These are phyloP conservation scores for Cucurbita maxima DNA, from an alignment of 306 rosid species.

Conservation along the genomic window DNA sequence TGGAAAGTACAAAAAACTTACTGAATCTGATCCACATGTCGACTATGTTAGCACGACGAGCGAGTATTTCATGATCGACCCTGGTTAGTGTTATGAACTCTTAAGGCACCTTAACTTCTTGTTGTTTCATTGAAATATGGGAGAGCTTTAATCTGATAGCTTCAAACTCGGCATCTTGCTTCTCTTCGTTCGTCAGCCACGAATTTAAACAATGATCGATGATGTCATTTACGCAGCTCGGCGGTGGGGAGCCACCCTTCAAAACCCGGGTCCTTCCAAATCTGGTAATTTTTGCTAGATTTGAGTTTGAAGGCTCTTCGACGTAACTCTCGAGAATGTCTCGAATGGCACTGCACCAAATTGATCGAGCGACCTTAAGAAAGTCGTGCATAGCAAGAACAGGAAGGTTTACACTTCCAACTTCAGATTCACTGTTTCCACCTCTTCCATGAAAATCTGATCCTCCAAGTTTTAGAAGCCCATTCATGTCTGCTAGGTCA, in stretches of 20 bases:
- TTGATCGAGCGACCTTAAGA: constrained; percentile 65
- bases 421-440: constrained; percentile 57
- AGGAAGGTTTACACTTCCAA: constrained; percentile 92
- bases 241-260: constrained; percentile 35
- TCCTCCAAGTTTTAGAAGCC: constrained; percentile 86
- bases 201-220: constrained; percentile 55
- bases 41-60: background rate
- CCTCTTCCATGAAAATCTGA: constrained; percentile 90
- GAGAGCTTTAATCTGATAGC: constrained; percentile 56
- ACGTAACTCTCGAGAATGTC: constrained; percentile 46
- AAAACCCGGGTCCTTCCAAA: constrained; percentile 38
- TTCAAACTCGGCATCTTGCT: constrained; percentile 54
- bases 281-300: constrained; percentile 42
- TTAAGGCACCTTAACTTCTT: constrained; percentile 28
- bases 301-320: constrained; percentile 69
- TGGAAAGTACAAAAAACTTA: background rate
- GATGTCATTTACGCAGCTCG: constrained; percentile 40
- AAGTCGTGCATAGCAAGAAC: constrained; percentile 54
- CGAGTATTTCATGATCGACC: background rate
- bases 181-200: constrained; percentile 76
- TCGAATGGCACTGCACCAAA: constrained; percentile 70
- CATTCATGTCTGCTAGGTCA: constrained; percentile 66
- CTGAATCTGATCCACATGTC: background rate
- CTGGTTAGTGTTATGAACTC: constrained; percentile 4
- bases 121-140: constrained; percentile 28